Conservation (phyloP, 306 rosid genomes). For the Malus orientalis region DNA sequence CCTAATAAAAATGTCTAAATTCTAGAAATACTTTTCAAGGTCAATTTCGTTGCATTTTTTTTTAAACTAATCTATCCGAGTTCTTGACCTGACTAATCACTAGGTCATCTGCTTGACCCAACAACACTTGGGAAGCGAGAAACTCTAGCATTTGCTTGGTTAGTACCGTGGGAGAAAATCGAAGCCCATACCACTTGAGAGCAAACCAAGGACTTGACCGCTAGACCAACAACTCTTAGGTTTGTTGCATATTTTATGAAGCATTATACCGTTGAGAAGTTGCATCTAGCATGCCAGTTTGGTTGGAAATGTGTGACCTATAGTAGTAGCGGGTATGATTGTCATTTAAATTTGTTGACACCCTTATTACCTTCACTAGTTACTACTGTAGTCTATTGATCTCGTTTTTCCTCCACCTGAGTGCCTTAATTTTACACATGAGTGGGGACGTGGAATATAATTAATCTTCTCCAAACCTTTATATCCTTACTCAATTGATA, state of each 20-base stretch:
- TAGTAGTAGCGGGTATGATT: not conserved
- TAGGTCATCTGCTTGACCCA: no score
- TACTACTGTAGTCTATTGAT: not conserved
- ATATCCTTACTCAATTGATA: not conserved
- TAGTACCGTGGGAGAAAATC: no score
- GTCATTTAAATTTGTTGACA: not conserved
- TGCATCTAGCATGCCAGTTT: not conserved
- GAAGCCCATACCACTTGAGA: no score
- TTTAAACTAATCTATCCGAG: no score
- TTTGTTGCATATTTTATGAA: not conserved
- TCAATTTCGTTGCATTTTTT: not conserved
- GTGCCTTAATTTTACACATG: slow-evolving; percentile 21
- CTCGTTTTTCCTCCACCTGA: slow-evolving; percentile 18
- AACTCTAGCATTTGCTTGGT: no score
- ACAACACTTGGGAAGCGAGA: no score
- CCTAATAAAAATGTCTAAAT: not conserved
- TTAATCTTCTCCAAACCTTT: not conserved
- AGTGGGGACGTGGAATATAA: slow-evolving; percentile 8
- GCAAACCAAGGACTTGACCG: no score
- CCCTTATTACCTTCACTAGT: slow-evolving; percentile 10
- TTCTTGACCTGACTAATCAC: no score
- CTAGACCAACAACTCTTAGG: not conserved
- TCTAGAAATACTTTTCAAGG: not conserved
- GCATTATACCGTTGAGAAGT: not conserved
- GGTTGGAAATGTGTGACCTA: not conserved